These are phyloP conservation scores for Apiospora kogelbergensis DNA, from an alignment of 2,329 filamentous ascomycete genomes.

Conservation along the genomic window DNA sequence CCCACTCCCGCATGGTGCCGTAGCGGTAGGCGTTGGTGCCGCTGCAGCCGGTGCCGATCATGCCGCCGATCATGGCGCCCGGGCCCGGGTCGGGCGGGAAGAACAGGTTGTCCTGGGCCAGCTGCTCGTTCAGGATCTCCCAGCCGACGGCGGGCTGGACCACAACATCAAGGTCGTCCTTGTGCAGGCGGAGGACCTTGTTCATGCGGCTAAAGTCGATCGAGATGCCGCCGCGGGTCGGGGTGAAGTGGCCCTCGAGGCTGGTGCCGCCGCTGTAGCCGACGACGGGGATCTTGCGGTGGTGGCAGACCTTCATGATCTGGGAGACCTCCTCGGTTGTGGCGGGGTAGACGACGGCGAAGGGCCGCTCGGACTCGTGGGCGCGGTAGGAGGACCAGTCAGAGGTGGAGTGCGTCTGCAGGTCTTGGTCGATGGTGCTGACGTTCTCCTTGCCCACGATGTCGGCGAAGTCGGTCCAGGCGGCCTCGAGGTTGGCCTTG, in stretches of 20 bases:
- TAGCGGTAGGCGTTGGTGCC: constrained; percentile 84
- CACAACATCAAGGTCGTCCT: constrained; percentile 65
- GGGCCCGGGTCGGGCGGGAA: constrained; percentile 85
- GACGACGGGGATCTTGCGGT: constrained; percentile 69
- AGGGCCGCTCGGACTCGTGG: constrained; percentile 50
- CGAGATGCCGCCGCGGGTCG: constrained; percentile 72
- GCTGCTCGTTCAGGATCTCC: constrained; percentile 73
- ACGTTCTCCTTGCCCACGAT: constrained; percentile 66
- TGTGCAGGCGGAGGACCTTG: constrained; percentile 66
- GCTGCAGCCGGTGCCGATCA: constrained; percentile 65
- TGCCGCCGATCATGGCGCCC: constrained; percentile 81
- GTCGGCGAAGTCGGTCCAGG: constrained; percentile 67
- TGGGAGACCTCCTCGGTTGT: constrained; percentile 71
- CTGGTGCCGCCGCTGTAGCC: constrained; percentile 76
- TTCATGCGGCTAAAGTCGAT: constrained; percentile 77
- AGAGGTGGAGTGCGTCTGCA: constrained; percentile 58
- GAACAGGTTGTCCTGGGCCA: constrained; percentile 69
- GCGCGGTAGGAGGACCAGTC: constrained; percentile 62
- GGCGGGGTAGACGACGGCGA: constrained; percentile 71
- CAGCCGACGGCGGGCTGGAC: constrained; percentile 76
- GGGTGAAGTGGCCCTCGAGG: constrained; percentile 74
- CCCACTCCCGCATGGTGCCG: constrained; percentile 89
- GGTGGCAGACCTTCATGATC: constrained; percentile 76
- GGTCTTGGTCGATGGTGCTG: constrained; percentile 56
- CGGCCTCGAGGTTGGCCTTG: constrained; percentile 64